phyloP scores from a whole-genome alignment of 2,329 filamentous ascomycete species.

The Daldinia eschscholtzii region DNA sequence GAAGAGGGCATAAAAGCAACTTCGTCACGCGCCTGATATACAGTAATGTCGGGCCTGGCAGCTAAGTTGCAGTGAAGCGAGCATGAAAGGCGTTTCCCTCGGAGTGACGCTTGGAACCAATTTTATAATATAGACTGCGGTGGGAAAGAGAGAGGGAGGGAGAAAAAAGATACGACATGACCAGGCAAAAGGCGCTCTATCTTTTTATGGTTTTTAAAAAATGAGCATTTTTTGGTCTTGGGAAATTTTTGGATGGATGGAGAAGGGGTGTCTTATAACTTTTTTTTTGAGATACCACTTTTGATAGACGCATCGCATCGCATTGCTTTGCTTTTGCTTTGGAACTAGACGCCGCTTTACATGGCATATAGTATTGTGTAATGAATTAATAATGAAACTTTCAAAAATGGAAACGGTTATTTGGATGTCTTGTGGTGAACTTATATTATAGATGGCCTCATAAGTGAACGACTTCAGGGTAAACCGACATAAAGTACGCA shows the following conservation, averaged over 20 bases:
- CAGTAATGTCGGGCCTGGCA: neutral
- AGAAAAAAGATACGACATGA: neutral
- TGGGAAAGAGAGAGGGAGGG: neutral
- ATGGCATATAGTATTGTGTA: constrained; percentile 29
- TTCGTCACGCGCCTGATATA: neutral
- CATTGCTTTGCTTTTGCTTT: no score
- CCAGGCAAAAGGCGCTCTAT: constrained; percentile 3
- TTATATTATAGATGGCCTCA: no score
- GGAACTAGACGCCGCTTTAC: constrained; percentile 12
- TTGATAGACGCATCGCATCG: neutral
- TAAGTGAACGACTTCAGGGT: neutral
- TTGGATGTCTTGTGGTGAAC: neutral
- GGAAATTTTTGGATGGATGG: neutral
- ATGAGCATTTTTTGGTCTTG: constrained; percentile 15
- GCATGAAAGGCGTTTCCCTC: constrained; percentile 8
- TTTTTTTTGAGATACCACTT: constrained; percentile 23
- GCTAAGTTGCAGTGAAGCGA: constrained; percentile 1
- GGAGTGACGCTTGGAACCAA: constrained; percentile 7
- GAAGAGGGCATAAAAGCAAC: neutral
- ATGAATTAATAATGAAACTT: constrained; percentile 10
- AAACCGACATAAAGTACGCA: neutral
- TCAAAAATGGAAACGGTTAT: constrained; percentile 4
- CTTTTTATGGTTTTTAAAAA: neutral
- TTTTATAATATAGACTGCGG: neutral
- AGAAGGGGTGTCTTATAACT: constrained; percentile 15